phyloP scores from a whole-genome alignment of 768 basidiomycete genomes.

The Tricholoma terreum region DNA sequence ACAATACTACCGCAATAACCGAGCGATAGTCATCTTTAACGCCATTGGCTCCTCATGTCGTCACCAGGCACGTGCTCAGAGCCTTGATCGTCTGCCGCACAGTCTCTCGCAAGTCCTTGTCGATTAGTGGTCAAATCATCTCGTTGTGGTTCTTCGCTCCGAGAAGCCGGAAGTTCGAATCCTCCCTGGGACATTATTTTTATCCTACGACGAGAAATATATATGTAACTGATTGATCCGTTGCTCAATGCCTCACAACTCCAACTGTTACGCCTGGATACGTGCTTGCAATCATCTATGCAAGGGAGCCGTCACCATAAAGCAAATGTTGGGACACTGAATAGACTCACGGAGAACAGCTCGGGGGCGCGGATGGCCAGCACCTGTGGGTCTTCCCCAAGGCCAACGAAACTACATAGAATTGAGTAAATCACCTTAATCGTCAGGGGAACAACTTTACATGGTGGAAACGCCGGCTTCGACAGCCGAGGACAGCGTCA shows the following conservation, averaged over 20 bases:
- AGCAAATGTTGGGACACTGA: neutral
- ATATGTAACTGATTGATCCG: too few relatives aligned
- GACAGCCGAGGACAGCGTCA: constrained; percentile 69
- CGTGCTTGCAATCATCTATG: constrained; percentile 58
- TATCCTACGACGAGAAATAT: too few relatives aligned
- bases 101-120: constrained; percentile 4
- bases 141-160: constrained; percentile 7
- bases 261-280: constrained; percentile 73
- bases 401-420: constrained; percentile 65
- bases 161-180: constrained; percentile 24
- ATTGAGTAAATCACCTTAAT: neutral
- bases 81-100: too few relatives aligned
- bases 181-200: constrained; percentile 24
- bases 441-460: constrained; percentile 33
- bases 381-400: constrained; percentile 81
- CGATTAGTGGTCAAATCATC: constrained; percentile 15
- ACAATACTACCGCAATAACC: too few relatives aligned
- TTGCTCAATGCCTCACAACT: constrained; percentile 39
- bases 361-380: constrained; percentile 69
- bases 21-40: constrained; percentile 4
- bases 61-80: too few relatives aligned
- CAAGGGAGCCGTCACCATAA: constrained; percentile 4
- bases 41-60: neutral
- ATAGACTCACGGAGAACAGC: constrained; percentile 53
- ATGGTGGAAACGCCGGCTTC: constrained; percentile 89